A percentile compares a stretch with the other conserved stretches of the same genome.
Evolutionary conservation across 169 alveolate species (phyloP).

Genomic region (Cryptosporidium xiaoi): DNA sequence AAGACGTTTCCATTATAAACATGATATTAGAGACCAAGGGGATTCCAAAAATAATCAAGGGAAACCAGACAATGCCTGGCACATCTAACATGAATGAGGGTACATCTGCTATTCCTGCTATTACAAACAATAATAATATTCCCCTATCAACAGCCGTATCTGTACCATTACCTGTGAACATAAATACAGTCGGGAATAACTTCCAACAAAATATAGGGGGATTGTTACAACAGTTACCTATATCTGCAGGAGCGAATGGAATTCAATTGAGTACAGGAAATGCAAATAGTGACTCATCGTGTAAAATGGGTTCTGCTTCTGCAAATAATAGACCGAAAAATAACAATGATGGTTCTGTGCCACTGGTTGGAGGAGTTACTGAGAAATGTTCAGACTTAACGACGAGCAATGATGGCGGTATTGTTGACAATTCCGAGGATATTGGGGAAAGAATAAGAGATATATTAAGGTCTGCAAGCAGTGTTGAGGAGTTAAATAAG

Average conservation of each 20-base stretch:
- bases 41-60: conserved; percentile 8
- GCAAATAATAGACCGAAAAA: no score
- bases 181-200: background rate
- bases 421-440: conserved; percentile 12
- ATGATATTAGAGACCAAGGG: conserved; percentile 62
- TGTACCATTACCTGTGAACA: background rate
- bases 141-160: background rate
- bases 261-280: background rate
- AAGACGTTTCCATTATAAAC: conserved; percentile 52
- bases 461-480: conserved; percentile 40
- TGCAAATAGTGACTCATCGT: background rate
- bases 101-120: background rate
- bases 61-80: background rate
- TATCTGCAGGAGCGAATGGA: background rate
- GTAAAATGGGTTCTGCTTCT: no score
- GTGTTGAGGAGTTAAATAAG: conserved; percentile 38
- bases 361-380: no score
- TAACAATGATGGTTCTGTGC: no score
- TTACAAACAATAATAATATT: background rate
- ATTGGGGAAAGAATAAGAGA: conserved; percentile 24
- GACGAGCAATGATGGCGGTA: no score
- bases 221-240: background rate
- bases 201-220: background rate
- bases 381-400: background rate
- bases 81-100: background rate